Percentiles rank a stretch among this genome's conserved stretches.
phyloP scores from a whole-genome alignment of 768 basidiomycete genomes.

The Termitomyces sp. region DNA sequence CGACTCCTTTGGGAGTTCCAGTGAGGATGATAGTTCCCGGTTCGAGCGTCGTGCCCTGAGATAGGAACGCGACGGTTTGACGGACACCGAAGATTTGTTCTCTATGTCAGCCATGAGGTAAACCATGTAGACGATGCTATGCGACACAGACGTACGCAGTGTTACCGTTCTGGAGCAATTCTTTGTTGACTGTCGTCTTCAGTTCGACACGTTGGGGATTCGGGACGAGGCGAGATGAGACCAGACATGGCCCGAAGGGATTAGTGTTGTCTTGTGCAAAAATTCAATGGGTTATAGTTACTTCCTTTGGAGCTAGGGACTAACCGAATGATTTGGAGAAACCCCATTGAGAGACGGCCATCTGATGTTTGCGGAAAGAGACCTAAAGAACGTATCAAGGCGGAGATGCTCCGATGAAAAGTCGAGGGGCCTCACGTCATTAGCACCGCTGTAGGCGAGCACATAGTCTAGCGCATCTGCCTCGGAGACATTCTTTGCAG shows the following conservation, averaged over 20 bases:
- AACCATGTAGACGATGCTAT: background rate
- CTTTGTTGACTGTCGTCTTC: constrained; percentile 63
- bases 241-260: constrained; percentile 80
- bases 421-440: constrained; percentile 50
- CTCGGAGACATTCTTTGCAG: constrained; percentile 76
- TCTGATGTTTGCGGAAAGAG: constrained; percentile 81
- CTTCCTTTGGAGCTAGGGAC: constrained; percentile 10
- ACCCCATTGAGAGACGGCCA: constrained; percentile 80
- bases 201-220: constrained; percentile 66
- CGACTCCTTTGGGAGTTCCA: constrained; percentile 79
- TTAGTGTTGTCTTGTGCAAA: constrained; percentile 51
- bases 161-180: constrained; percentile 68
- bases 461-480: constrained; percentile 83
- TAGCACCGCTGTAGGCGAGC: constrained; percentile 76
- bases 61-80: constrained; percentile 75
- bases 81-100: constrained; percentile 80
- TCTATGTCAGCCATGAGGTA: constrained; percentile 30
- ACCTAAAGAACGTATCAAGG: constrained; percentile 35
- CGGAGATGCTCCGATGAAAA: background rate
- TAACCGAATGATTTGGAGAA: constrained; percentile 86
- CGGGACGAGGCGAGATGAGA: constrained; percentile 57
- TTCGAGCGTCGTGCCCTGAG: constrained; percentile 79
- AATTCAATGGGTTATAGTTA: background rate
- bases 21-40: constrained; percentile 83
- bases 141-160: constrained; percentile 53